Evolutionary conservation across 2,329 filamentous ascomycete species (phyloP).

Genomic region (Colletotrichum tropicicola): DNA sequence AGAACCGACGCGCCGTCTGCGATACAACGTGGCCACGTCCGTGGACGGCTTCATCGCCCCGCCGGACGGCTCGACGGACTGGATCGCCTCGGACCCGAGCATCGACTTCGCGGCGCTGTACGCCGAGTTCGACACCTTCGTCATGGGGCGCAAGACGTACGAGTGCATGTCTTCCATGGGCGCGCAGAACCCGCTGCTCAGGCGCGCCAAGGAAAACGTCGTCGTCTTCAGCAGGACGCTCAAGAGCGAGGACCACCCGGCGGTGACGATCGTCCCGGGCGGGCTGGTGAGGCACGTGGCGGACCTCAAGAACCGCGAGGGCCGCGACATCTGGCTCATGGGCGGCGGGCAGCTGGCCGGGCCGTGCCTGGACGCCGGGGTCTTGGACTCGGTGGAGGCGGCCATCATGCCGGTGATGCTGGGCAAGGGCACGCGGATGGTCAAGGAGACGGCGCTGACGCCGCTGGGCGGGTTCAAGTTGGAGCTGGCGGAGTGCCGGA

Average conservation of each 20-base stretch:
- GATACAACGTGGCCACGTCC: slow-evolving; percentile 44
- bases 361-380: slow-evolving; percentile 36
- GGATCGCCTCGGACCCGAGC: slow-evolving; percentile 41
- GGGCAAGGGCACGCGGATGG: slow-evolving; percentile 37
- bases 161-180: slow-evolving; percentile 35
- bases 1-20: slow-evolving; percentile 30
- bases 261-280: slow-evolving; percentile 36
- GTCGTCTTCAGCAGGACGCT: slow-evolving; percentile 39
- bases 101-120: slow-evolving; percentile 44
- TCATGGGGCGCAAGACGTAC: slow-evolving; percentile 48
- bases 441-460: slow-evolving; percentile 2
- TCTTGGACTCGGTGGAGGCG: slow-evolving; percentile 42
- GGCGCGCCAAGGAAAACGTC: slow-evolving; percentile 33
- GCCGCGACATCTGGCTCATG: slow-evolving; percentile 46
- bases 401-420: slow-evolving; percentile 38
- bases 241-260: slow-evolving; percentile 31
- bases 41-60: slow-evolving; percentile 47
- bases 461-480: slow-evolving; percentile 15
- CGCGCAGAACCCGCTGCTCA: slow-evolving; percentile 34
- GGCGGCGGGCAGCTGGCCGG: slow-evolving; percentile 42
- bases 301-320: slow-evolving; percentile 32
- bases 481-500: slow-evolving; percentile 18
- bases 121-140: slow-evolving; percentile 39
- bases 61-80: slow-evolving; percentile 36
- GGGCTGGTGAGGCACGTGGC: slow-evolving; percentile 33